Conservation (phyloP, 192 early-diverging fungal genomes). For the Coemansia sp. region DNA sequence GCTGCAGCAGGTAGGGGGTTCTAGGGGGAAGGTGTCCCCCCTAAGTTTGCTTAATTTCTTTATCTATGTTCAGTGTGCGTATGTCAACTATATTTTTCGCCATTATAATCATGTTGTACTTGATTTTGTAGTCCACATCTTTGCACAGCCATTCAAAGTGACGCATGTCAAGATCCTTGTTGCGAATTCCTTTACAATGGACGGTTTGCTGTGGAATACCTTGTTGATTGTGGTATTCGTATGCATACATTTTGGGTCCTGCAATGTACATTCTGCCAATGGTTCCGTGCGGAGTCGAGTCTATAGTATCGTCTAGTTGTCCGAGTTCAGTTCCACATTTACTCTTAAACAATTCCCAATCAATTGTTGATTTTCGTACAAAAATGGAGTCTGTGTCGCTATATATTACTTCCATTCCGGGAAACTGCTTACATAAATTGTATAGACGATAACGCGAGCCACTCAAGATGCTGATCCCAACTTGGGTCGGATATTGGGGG, state of each 20-base stretch:
- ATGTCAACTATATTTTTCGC: neutral
- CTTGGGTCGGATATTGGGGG: slow-evolving; percentile 1
- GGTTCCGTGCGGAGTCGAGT: neutral
- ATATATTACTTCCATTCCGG: neutral
- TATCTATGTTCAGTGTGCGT: neutral
- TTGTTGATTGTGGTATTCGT: neutral
- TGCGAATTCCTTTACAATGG: neutral
- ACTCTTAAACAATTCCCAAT: neutral
- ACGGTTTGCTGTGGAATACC: neutral
- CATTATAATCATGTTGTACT: slow-evolving; percentile 5
- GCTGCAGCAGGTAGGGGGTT: no score
- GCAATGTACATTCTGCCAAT: slow-evolving; percentile 6
- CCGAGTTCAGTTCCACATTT: neutral
- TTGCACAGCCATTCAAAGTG: slow-evolving; percentile 1
- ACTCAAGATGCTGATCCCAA: slow-evolving; percentile 2
- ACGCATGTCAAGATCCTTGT: neutral
- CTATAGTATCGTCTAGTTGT: slow-evolving; percentile 1
- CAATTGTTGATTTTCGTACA: neutral
- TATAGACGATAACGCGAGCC: neutral
- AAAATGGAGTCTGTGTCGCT: slow-evolving; percentile 1
- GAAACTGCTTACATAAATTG: neutral
- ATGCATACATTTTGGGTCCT: slow-evolving; percentile 3
- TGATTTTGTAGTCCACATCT: neutral
- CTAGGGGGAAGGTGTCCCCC: no score
- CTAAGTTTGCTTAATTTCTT: no score